Base-by-base conservation (phyloP, 345 rosid genomes). In the Salix purpurea region DNA sequence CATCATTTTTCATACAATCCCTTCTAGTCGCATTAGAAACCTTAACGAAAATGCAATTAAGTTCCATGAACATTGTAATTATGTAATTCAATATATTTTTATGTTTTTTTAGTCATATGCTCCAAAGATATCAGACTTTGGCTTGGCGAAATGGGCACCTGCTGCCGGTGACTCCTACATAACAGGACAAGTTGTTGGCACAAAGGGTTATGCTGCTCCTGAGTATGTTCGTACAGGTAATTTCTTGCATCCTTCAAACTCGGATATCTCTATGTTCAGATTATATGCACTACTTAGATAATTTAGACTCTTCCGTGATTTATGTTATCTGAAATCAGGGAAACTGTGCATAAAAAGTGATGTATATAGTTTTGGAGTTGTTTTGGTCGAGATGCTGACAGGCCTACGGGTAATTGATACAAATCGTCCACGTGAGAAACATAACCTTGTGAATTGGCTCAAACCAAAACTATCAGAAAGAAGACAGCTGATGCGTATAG, bases 51-150 rank as follows among this genome's bases (percentile, higher is more conserved):
- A 1, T 39, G 42, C 42, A 39, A 39, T 39, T 8, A 39, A 39
- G 42, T 2, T 39, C 42, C 42, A 39, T 9, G 42, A 39, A 39
- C 42, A 39, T 39, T 39, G 42, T 39, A 39, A 2, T 39, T 39
- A 7, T 39, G 12, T 10, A 39, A 39, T 9, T 39, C 42, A 39
- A 7, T 0, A 8, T 1, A 39, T 39, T 39, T 9, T 2, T 39
- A 39, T 39, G 12, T 61, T 44, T 39, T 15, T 30, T 1, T 67
- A 78, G 76, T 65, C 15, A 7, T 78, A 72, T 26, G 14, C 39
- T 54, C 76, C 81, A 18, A 78, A 78, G 30, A 11, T 78, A 19
- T 66, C 77, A 28, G 81, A 72, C 44, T 78, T 72, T 71, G 76
- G 77, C 6, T 54, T 78, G 72, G 77, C 81, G 9, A 72, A 19